These are phyloP conservation scores for Leccinum ochraceum DNA, from an alignment of 768 basidiomycete species.

Conservation along the genomic window DNA sequence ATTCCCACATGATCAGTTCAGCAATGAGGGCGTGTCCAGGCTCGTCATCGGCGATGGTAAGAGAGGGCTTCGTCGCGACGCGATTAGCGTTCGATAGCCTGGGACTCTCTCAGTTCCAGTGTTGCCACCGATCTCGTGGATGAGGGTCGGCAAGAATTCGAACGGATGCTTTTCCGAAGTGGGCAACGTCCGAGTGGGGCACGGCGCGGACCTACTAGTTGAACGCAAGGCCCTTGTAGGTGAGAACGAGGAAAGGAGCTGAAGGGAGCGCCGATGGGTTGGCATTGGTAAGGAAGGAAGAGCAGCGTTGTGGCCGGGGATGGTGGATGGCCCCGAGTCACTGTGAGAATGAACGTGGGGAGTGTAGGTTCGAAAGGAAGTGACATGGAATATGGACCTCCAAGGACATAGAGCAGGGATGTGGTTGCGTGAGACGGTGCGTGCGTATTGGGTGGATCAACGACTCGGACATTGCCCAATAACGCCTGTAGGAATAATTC, in stretches of 20 bases:
- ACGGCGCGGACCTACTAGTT: conserved; percentile 27
- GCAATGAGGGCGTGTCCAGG: no score
- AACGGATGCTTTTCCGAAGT: conserved; percentile 28
- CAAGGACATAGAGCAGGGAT: no score
- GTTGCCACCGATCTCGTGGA: conserved; percentile 20
- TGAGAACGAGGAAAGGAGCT: conserved; percentile 34
- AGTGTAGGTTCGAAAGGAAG: no score
- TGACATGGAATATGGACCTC: no score
- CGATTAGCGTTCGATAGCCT: conserved; percentile 20
- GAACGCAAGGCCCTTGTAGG: conserved; percentile 30
- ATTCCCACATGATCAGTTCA: no score
- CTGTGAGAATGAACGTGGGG: no score
- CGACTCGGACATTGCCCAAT: no score
- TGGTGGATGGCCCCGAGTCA: no score
- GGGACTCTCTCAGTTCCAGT: conserved; percentile 31
- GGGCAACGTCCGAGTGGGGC: conserved; percentile 32
- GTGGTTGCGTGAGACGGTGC: no score
- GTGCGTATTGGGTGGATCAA: no score
- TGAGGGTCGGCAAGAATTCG: conserved; percentile 33
- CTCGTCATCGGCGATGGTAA: conserved; percentile 12
- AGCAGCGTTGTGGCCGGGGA: no score
- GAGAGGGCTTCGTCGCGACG: conserved; percentile 28
- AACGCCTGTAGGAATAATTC: no score
- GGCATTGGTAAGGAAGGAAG: background rate
- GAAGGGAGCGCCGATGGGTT: conserved; percentile 31